phyloP scores from a whole-genome alignment of 2,329 filamentous ascomycete genomes.

The Microdochium paspali region DNA sequence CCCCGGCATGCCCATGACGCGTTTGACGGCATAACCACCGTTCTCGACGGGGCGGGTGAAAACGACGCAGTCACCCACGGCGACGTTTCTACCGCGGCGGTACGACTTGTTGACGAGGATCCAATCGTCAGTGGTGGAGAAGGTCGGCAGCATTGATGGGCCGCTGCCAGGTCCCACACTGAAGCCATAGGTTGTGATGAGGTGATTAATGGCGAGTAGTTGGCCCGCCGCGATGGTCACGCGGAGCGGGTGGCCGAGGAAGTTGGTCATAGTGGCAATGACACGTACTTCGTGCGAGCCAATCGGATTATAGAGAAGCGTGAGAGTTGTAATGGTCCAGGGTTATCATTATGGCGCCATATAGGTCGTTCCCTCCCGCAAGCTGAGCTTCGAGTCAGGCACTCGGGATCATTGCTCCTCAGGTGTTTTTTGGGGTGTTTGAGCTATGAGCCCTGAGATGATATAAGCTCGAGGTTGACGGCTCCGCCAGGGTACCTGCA shows the following conservation, averaged over 20 bases:
- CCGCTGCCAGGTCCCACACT: conserved; percentile 53
- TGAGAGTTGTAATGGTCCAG: no score
- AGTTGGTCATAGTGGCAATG: conserved; percentile 2
- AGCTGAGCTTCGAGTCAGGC: no score
- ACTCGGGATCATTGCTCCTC: no score
- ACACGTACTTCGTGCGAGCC: no score
- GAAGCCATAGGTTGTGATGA: conserved; percentile 53
- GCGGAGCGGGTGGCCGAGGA: conserved; percentile 25
- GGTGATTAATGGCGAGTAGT: conserved; percentile 35
- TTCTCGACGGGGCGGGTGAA: conserved; percentile 66
- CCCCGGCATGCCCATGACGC: conserved; percentile 66
- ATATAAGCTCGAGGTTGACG: no score
- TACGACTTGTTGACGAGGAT: conserved; percentile 60
- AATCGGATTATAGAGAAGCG: no score
- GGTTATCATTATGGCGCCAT: no score
- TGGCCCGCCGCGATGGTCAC: conserved; percentile 35
- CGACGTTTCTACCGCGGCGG: conserved; percentile 53
- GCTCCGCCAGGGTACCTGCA: no score
- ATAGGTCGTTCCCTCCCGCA: no score
- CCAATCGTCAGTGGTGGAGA: conserved; percentile 57
- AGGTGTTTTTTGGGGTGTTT: no score
- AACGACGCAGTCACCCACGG: conserved; percentile 76
- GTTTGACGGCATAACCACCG: conserved; percentile 59
- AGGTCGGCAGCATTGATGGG: conserved; percentile 84
- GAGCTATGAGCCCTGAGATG: no score